Percentiles rank a stretch among this genome's conserved stretches.
These are phyloP conservation scores for Gentiana dahurica DNA, from an alignment of 257 asterid species.

Conservation along the genomic window DNA sequence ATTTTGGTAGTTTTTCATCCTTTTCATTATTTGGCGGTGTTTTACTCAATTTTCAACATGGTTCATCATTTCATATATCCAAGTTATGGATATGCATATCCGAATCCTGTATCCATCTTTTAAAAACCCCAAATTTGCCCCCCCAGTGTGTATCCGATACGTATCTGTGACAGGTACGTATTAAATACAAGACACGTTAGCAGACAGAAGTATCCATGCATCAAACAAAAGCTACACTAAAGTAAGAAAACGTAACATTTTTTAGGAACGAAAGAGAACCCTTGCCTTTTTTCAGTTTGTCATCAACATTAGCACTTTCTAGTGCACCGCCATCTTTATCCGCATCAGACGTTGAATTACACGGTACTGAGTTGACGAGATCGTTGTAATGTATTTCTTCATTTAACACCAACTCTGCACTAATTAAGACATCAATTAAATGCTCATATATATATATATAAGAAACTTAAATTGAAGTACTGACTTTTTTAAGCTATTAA, in stretches of 20 bases:
- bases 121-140: no score
- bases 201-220: neutral
- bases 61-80: no score
- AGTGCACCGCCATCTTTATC: conserved; percentile 18
- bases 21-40: no score
- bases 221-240: neutral
- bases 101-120: no score
- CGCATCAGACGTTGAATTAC: conserved; percentile 20
- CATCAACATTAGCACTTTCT: conserved; percentile 19
- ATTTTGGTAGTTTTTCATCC: no score
- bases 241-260: no score
- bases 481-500: neutral
- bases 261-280: conserved; percentile 2
- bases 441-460: neutral
- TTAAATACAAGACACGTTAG: neutral
- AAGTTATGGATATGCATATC: no score
- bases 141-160: no score
- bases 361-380: conserved; percentile 48
- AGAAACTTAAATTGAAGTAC: neutral
- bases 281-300: conserved; percentile 32
- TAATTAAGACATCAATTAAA: conserved; percentile 25
- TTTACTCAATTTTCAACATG: no score
- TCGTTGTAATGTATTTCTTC: conserved; percentile 85
- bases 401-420: conserved; percentile 74
- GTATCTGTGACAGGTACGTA: neutral